These are phyloP conservation scores for Pogostemon cablin DNA, from an alignment of 257 asterid species.

Conservation along the genomic window DNA sequence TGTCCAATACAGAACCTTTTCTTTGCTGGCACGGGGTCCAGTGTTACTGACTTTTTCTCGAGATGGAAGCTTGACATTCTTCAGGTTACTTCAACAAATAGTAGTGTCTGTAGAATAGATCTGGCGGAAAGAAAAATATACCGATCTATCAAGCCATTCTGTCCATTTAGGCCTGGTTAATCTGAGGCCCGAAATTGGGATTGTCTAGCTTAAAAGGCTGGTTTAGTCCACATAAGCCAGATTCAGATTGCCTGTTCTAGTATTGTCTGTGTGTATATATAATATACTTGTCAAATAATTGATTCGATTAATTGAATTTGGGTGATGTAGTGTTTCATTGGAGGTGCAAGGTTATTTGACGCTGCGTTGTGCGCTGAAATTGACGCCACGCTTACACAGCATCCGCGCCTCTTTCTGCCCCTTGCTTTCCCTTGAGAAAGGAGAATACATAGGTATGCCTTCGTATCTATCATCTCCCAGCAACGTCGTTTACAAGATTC, in stretches of 20 bases:
- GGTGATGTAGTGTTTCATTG: slow-evolving; percentile 65
- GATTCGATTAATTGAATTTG: slow-evolving; percentile 27
- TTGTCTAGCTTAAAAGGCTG: neutral
- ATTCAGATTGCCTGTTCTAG: neutral
- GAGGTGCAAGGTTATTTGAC: slow-evolving; percentile 92
- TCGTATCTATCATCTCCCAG: neutral
- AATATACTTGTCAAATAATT: neutral
- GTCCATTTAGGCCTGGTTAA: neutral
- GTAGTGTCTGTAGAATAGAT: slow-evolving; percentile 2
- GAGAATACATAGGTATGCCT: slow-evolving; percentile 83
- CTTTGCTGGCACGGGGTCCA: slow-evolving; percentile 91
- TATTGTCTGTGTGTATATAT: neutral
- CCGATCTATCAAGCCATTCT: neutral
- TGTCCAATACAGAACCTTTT: slow-evolving; percentile 86
- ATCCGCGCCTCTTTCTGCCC: slow-evolving; percentile 98
- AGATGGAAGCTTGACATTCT: slow-evolving; percentile 93
- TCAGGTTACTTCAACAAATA: slow-evolving; percentile 61
- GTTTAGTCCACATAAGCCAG: neutral
- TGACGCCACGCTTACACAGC: slow-evolving; percentile 81
- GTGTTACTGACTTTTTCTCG: slow-evolving; percentile 78
- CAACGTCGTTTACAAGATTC: neutral
- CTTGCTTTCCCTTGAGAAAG: slow-evolving; percentile 97
- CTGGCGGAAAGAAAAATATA: neutral
- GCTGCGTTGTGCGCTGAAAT: slow-evolving; percentile 80
- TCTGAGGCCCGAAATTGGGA: neutral